Percentiles rank a stretch among this genome's conserved stretches.
These are phyloP conservation scores for Beauveria asiatica DNA, from an alignment of 2,329 filamentous ascomycete species.

Conservation along the genomic window DNA sequence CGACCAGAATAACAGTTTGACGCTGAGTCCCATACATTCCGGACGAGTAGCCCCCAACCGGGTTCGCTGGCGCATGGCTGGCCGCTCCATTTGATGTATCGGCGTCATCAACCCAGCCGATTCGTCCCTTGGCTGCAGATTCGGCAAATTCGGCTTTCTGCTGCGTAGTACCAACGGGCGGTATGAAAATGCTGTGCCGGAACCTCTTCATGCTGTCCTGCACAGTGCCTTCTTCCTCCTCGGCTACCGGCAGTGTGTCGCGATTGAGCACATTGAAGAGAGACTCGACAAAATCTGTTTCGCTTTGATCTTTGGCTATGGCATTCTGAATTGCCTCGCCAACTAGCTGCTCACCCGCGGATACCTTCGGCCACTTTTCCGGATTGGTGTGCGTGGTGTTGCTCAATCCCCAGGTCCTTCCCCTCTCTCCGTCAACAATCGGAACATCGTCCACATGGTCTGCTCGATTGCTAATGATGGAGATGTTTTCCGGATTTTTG, in stretches of 20 bases:
- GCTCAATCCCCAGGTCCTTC: slow-evolving; percentile 50
- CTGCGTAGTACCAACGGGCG: slow-evolving; percentile 39
- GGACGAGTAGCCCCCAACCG: slow-evolving; percentile 39
- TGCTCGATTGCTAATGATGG: slow-evolving; percentile 54
- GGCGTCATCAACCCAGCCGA: not conserved
- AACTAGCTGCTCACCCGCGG: slow-evolving; percentile 40
- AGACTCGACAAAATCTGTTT: slow-evolving; percentile 40
- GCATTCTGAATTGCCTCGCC: slow-evolving; percentile 33
- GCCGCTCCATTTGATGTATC: slow-evolving; percentile 23
- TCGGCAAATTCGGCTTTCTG: slow-evolving; percentile 24
- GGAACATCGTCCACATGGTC: slow-evolving; percentile 46
- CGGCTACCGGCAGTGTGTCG: slow-evolving; percentile 42
- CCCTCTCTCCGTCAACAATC: slow-evolving; percentile 44
- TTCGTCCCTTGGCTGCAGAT: not conserved
- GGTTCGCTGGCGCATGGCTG: slow-evolving; percentile 12
- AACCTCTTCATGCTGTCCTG: slow-evolving; percentile 1
- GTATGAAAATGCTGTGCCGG: slow-evolving; percentile 39
- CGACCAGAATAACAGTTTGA: slow-evolving; percentile 54
- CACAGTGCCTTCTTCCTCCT: slow-evolving; percentile 35
- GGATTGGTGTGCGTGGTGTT: slow-evolving; percentile 50
- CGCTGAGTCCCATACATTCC: slow-evolving; percentile 58
- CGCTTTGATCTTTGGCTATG: slow-evolving; percentile 25
- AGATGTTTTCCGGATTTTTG: slow-evolving; percentile 41
- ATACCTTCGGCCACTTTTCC: slow-evolving; percentile 53
- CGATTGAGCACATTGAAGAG: slow-evolving; percentile 49